phyloP scores from a whole-genome alignment of 306 rosid species.

The Pterocarpus macrocarpus region DNA sequence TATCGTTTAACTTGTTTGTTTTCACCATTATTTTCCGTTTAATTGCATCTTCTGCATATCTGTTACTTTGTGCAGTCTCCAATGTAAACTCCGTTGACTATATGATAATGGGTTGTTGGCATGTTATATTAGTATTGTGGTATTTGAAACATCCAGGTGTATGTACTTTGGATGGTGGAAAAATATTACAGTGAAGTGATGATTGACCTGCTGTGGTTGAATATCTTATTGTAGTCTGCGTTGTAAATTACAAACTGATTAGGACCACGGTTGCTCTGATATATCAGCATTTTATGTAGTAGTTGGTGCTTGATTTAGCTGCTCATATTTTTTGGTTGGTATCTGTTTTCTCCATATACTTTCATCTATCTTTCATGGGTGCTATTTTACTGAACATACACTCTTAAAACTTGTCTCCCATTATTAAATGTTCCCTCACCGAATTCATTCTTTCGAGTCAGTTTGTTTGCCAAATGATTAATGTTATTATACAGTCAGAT shows the following conservation, averaged over 20 bases:
- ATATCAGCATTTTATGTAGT: constrained; percentile 28
- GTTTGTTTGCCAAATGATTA: constrained; percentile 21
- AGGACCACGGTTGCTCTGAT: constrained; percentile 9
- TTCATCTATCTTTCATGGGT: not conserved
- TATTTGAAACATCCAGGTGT: constrained; percentile 3
- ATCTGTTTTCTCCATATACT: not conserved
- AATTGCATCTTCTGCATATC: constrained; percentile 19
- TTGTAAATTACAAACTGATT: constrained; percentile 12
- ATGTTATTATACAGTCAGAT: not conserved
- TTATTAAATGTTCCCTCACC: not conserved
- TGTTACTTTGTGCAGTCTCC: constrained; percentile 36
- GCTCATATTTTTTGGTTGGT: constrained; percentile 15
- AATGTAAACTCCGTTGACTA: constrained; percentile 6
- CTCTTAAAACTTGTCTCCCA: constrained; percentile 3
- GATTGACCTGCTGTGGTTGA: constrained; percentile 28
- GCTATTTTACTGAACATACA: not conserved
- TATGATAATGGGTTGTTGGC: not conserved
- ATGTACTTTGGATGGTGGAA: constrained; percentile 4
- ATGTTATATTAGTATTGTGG: constrained; percentile 24
- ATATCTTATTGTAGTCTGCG: constrained; percentile 4
- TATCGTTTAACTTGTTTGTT: constrained; percentile 7
- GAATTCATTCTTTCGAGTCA: not conserved
- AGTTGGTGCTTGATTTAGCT: constrained; percentile 14
- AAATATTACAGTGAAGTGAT: constrained; percentile 28
- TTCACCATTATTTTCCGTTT: constrained; percentile 17